Percentiles rank a stretch among this genome's conserved stretches.
phyloP scores from a whole-genome alignment of 192 early-diverging fungal species.

The Radiomyces spectabilis region DNA sequence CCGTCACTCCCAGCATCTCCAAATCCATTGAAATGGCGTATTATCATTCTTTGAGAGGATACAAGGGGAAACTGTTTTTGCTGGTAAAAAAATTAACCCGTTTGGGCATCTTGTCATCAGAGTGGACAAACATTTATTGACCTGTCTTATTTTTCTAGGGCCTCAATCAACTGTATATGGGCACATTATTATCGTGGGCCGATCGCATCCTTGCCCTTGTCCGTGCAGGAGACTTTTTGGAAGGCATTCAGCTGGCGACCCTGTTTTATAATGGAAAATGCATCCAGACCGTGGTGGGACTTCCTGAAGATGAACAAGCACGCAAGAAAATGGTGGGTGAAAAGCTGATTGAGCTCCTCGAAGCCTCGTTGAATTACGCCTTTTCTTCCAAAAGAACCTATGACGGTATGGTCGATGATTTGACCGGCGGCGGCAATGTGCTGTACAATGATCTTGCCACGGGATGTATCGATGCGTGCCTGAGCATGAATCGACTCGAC shows the following conservation, averaged over 20 bases:
- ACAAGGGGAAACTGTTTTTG: constrained; percentile 51
- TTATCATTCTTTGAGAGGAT: constrained; percentile 41
- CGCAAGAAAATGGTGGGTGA: constrained; percentile 46
- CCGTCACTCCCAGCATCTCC: neutral
- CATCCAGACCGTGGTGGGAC: constrained; percentile 49
- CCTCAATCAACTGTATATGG: constrained; percentile 42
- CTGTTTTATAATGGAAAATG: constrained; percentile 49
- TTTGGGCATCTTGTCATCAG: too few relatives aligned
- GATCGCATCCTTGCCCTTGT: constrained; percentile 50
- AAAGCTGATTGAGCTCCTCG: constrained; percentile 45
- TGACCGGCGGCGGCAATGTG: constrained; percentile 29
- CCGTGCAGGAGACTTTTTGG: constrained; percentile 47
- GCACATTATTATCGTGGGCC: constrained; percentile 49
- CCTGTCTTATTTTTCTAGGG: too few relatives aligned
- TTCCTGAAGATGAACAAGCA: constrained; percentile 46
- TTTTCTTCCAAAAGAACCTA: constrained; percentile 41
- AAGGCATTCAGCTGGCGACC: constrained; percentile 49
- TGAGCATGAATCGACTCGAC: constrained; percentile 41
- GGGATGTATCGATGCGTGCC: constrained; percentile 44
- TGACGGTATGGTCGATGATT: constrained; percentile 31
- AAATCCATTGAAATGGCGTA: constrained; percentile 40
- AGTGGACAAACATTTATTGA: too few relatives aligned
- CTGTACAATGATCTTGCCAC: constrained; percentile 41
- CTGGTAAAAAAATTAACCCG: constrained; percentile 30
- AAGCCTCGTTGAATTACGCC: constrained; percentile 43